Conservation (phyloP, 2,329 filamentous ascomycete genomes). For the Falciphora oryzae region DNA sequence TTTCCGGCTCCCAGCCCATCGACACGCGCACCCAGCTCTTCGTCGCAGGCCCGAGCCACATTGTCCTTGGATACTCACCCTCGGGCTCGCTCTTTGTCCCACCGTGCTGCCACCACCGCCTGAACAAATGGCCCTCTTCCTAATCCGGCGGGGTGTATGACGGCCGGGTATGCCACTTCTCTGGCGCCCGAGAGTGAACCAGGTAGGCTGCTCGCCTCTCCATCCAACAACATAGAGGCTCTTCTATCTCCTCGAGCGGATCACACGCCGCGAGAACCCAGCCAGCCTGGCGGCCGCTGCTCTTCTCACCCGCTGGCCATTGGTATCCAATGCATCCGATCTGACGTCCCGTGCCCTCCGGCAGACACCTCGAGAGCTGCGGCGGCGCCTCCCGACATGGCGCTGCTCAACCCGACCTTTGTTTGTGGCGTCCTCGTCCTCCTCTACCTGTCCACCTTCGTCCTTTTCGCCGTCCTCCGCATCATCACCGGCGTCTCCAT, state of each 20-base stretch:
- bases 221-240: background rate
- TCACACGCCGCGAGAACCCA: background rate
- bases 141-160: constrained; percentile 5
- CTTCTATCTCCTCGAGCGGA: background rate
- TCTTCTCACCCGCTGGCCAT: background rate
- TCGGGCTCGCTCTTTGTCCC: background rate
- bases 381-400: constrained; percentile 39
- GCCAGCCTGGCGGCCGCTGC: background rate
- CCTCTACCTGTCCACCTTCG: constrained; percentile 84
- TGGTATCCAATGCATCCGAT: constrained; percentile 8
- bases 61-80: background rate
- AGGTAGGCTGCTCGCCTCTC: background rate
- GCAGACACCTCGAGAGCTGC: background rate
- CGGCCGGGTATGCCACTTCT: constrained; percentile 8
- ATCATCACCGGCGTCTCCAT: constrained; percentile 93
- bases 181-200: constrained; percentile 3
- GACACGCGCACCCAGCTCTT: background rate
- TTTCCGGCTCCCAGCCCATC: background rate
- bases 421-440: constrained; percentile 80
- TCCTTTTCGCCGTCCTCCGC: constrained; percentile 86
- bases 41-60: background rate
- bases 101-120: background rate
- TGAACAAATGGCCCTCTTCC: constrained; percentile 7
- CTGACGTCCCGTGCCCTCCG: background rate
- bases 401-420: constrained; percentile 70